These are phyloP conservation scores for Phytopythium vexans DNA, from an alignment of 352 stramenopile species.

Conservation along the genomic window DNA sequence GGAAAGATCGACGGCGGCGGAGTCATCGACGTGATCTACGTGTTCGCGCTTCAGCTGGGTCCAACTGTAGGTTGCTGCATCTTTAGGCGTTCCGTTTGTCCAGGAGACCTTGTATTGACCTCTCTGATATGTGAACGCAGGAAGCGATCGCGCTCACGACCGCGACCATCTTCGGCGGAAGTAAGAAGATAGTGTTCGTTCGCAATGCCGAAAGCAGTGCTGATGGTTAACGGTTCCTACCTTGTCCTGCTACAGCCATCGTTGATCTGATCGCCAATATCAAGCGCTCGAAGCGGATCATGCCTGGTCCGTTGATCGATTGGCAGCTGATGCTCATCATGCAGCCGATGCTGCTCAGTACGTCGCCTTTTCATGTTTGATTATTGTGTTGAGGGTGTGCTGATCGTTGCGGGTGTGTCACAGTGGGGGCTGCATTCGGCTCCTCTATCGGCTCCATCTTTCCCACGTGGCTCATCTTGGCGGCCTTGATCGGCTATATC, in stretches of 20 bases:
- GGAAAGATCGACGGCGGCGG: constrained; percentile 82
- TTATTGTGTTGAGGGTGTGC: constrained; percentile 2
- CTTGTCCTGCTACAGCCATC: neutral
- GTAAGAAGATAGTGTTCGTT: constrained; percentile 5
- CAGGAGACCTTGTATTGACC: neutral
- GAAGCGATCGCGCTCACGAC: constrained; percentile 90
- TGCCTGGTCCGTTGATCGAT: constrained; percentile 78
- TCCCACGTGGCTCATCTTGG: constrained; percentile 68
- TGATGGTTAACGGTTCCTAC: neutral
- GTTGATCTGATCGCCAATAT: constrained; percentile 3
- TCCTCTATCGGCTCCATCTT: constrained; percentile 88
- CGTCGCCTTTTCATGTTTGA: neutral
- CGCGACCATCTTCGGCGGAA: constrained; percentile 89
- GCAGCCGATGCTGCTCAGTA: constrained; percentile 81
- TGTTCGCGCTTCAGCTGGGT: constrained; percentile 86
- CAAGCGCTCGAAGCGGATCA: constrained; percentile 6
- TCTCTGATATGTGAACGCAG: constrained; percentile 4
- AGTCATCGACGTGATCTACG: constrained; percentile 92
- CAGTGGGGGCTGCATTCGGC: constrained; percentile 45
- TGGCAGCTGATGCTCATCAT: constrained; percentile 94
- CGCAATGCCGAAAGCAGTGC: neutral
- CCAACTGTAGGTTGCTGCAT: constrained; percentile 48
- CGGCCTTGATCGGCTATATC: constrained; percentile 84
- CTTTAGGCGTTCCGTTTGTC: neutral
- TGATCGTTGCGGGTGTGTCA: neutral